Evolutionary conservation across 2,329 filamentous ascomycete genomes (phyloP), one percentile per base, ranked within the genome.

Genomic region (Tympanopsis confertula): DNA sequence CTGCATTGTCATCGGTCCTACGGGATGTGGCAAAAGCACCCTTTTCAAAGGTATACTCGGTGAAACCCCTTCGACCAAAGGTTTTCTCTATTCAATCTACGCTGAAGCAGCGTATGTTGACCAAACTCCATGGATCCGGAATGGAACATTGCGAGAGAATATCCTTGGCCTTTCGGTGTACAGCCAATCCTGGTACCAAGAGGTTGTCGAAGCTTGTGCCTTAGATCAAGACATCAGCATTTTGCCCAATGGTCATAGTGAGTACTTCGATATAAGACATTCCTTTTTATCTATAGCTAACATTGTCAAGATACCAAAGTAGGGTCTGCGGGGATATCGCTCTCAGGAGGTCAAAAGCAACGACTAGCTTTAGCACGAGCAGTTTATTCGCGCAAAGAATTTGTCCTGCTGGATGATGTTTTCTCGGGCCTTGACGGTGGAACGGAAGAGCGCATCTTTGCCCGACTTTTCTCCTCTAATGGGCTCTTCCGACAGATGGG

Each of bases 371-470:
- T 26, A n/a, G 22, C 22, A 7, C 7, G 22, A n/a, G 22, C 22
- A 10, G 7, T 26, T 10, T 26, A 26, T 26, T 26, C 22, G n/a
- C 22, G 22, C 7, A 10, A 7, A n/a, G 7, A 7, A 26, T 10
- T n/a, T 7, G 7, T 26, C n/a, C n/a, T 26, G 22, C 22, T 26
- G 22, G 22, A 26, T n/a, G 22, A 26, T 26, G n/a, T 26, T 10
- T 26, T 26, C 22, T 26, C 22, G 7, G 22, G 7, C n/a, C 22
- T 26, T 26, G 22, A 26, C n/a, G n/a, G n/a, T n/a, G n/a, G n/a
- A n/a, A 53, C 54, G 3, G 46, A 50, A 17, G 40, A 49, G 1
- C 13, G 36, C 3, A 38, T 57, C 4, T 49, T 53, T 36, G 18
- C 43, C n/a, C 44, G 43, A 4, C 35, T 55, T 1, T 39, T 56